Evolutionary conservation across 305 asterid species (phyloP).

Genomic region (Rubia tinctorum): DNA sequence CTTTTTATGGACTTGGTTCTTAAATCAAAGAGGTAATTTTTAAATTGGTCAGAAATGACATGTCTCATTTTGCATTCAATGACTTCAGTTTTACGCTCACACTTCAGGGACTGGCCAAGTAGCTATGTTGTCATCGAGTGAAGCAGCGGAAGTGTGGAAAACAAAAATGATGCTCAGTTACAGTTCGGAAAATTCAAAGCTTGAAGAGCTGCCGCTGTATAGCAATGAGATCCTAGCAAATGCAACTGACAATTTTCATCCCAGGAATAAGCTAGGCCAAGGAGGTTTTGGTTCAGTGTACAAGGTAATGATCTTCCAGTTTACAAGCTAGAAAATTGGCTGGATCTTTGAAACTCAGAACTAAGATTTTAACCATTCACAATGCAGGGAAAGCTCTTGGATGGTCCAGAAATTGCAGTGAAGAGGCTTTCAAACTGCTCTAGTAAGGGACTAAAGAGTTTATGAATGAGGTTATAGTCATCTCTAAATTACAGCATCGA

Average conservation of each 20-base stretch:
- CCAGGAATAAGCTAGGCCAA: constrained; percentile 1
- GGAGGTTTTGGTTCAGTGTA: constrained; percentile 15
- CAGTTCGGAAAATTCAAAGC: not conserved
- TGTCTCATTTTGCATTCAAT: not conserved
- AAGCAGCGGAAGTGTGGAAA: not conserved
- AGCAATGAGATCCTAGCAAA: constrained; percentile 8
- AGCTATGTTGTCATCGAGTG: not conserved
- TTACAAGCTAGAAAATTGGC: not conserved
- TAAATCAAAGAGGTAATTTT: not conserved
- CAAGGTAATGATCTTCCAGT: constrained; percentile 10
- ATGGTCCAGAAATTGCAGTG: constrained; percentile 18
- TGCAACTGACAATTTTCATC: constrained; percentile 9
- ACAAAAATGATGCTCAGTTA: not conserved
- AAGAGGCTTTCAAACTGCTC: constrained; percentile 11
- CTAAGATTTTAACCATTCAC: not conserved
- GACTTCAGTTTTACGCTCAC: not conserved
- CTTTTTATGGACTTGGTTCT: not conserved
- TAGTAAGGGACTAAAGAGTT: constrained; percentile 17
- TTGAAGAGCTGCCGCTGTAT: constrained; percentile 17
- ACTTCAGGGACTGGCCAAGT: not conserved
- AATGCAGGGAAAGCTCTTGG: constrained; percentile 5
- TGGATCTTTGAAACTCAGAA: not conserved
- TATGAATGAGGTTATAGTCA: constrained; percentile 18
- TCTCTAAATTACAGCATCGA: constrained; percentile 19
- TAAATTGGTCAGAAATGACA: not conserved